These are phyloP conservation scores for Inga oerstediana DNA, from an alignment of 306 rosid genomes.

Conservation along the genomic window DNA sequence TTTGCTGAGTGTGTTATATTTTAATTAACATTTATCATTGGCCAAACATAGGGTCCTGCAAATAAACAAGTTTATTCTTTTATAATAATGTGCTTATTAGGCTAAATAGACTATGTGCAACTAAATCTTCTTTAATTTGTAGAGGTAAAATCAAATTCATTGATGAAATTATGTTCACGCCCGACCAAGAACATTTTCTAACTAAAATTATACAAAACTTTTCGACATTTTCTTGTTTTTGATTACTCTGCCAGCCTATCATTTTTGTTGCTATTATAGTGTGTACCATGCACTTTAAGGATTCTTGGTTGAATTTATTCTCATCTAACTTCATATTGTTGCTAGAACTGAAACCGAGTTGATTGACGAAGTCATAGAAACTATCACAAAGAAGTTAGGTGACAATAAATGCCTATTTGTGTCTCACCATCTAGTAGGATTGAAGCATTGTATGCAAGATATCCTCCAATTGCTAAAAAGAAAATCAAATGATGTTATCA, in stretches of 20 bases:
- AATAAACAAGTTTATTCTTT: not conserved
- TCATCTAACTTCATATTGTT: not conserved
- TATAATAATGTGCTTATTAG: not conserved
- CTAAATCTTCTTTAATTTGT: not conserved
- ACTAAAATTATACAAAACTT: not conserved
- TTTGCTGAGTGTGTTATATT: not conserved
- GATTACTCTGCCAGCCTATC: not conserved
- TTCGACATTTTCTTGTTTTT: not conserved
- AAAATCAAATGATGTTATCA: not conserved
- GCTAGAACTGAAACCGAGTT: not conserved
- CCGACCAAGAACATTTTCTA: not conserved
- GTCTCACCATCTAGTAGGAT: not conserved
- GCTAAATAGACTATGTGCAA: not conserved
- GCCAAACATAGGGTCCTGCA: not conserved
- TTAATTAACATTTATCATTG: not conserved
- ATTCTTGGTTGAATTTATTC: not conserved
- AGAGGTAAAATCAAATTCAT: not conserved
- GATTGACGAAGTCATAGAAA: not conserved
- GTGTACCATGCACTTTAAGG: not conserved
- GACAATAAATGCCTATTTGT: not conserved
- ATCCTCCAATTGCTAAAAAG: not conserved
- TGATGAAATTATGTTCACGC: not conserved
- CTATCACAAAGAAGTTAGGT: not conserved
- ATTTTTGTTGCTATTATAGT: not conserved
- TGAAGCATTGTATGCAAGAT: not conserved